Base-by-base conservation (phyloP, 2,329 filamentous ascomycete species). In the Nemania bipapillata region DNA sequence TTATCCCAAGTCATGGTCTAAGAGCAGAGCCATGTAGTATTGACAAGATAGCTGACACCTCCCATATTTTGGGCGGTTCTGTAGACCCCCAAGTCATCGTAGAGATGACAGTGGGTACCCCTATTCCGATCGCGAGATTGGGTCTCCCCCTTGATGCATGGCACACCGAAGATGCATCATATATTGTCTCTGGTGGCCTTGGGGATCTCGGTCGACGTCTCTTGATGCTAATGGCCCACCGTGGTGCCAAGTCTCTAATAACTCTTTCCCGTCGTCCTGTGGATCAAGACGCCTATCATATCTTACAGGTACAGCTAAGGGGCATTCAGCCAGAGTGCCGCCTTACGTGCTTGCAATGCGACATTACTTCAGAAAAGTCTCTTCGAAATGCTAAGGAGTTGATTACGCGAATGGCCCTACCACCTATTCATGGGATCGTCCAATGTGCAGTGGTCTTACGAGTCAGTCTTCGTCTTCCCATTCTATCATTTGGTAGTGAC, bases 141-240 rank as follows among this genome's bases (percentile, higher is more conserved):
- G 9, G 37, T 40, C 3, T 12, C 3, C 6, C 3, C 9, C 3
- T 3, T 9, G 37, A 12, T 12, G 3, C 4, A 2, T 72, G 65
- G 69, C 20, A 17, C 2, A 40, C 40, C 15, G 52, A 45, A 8
- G 47, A 69, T 17, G 68, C 53, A 3, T 63, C 72, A 0, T 73
- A 72, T 28, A 58, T 75, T 2, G 32, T 74, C 15, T 65, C 64
- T 7, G 73, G 73, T 1, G 71, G 73, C 5, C 35, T 73, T 1
- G 73, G 73, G 2, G 72, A 74, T 60, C 45, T 74, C 2, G 72
- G 72, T 28, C 64, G 37, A n/a, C 61, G 72, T 1, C 45, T 72
- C 1, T 11, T 73, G 11, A 30, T 24, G 2, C 56, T 69, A 1
- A 69, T 73, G 68, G 73, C 72, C 1, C 32, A 35, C 0, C 72